Evolutionary conservation across 768 basidiomycete genomes (phyloP).

Genomic region (Termitomyces sp.): DNA sequence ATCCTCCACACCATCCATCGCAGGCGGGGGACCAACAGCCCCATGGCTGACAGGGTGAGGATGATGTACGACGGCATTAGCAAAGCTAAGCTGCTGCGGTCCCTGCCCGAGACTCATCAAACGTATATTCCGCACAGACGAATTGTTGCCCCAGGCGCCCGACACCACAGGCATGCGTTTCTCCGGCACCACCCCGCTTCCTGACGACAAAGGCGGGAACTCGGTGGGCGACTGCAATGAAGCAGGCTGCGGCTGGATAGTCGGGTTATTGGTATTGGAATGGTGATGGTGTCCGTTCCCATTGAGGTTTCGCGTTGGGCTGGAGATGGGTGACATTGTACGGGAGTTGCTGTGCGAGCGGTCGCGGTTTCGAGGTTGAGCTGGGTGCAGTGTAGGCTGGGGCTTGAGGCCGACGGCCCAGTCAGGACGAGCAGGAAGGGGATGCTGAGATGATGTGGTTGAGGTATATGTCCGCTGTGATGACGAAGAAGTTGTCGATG

Average conservation of each 20-base stretch:
- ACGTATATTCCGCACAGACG: constrained; percentile 51
- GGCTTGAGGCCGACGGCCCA: constrained; percentile 87
- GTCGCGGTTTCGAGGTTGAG: constrained; percentile 51
- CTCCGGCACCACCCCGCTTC: constrained; percentile 36
- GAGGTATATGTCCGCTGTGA: constrained; percentile 77
- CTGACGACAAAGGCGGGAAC: constrained; percentile 65
- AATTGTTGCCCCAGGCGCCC: constrained; percentile 71
- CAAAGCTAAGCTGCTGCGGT: constrained; percentile 7
- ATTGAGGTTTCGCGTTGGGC: constrained; percentile 30
- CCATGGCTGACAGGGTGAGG: constrained; percentile 14
- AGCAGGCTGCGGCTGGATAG: constrained; percentile 31
- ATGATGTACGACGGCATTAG: constrained; percentile 34
- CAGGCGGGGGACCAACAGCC: not conserved
- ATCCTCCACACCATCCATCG: constrained; percentile 22
- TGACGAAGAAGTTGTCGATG: constrained; percentile 75
- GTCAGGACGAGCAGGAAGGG: constrained; percentile 79
- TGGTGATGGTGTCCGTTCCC: constrained; percentile 15
- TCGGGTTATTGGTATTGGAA: constrained; percentile 18
- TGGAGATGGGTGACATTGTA: constrained; percentile 38
- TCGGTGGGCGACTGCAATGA: constrained; percentile 51
- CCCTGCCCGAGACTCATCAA: constrained; percentile 29
- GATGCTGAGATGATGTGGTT: constrained; percentile 68
- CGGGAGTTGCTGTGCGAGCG: constrained; percentile 35
- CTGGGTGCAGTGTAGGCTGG: constrained; percentile 60
- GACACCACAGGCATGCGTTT: constrained; percentile 50